Evolutionary conservation across 805 yeast species (phyloP).

Genomic region (Kockiozyma suomiensis): DNA sequence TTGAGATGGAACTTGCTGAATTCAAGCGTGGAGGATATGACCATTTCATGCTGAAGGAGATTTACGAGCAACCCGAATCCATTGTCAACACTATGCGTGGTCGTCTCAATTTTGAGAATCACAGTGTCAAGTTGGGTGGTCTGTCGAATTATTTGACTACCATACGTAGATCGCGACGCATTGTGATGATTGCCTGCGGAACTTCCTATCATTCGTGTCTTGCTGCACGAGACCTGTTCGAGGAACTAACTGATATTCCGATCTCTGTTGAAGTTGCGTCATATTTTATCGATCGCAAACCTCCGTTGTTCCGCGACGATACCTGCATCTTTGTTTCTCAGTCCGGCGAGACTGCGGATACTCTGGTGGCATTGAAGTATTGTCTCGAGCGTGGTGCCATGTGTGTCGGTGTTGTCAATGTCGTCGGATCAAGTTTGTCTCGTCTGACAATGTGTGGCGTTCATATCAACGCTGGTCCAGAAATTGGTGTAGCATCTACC

Average conservation of each 20-base stretch:
- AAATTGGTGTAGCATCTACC: slow-evolving; percentile 98
- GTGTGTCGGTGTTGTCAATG: slow-evolving; percentile 95
- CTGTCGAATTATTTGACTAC: slow-evolving; percentile 82
- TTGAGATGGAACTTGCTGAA: slow-evolving; percentile 95
- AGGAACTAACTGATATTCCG: slow-evolving; percentile 93
- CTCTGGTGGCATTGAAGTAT: slow-evolving; percentile 90
- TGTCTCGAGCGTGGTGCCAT: slow-evolving; percentile 97
- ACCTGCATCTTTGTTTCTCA: slow-evolving; percentile 97
- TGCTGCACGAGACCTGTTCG: slow-evolving; percentile 94
- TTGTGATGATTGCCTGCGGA: slow-evolving; percentile 99
- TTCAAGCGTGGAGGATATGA: slow-evolving; percentile 96
- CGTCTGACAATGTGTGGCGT: slow-evolving; percentile 99
- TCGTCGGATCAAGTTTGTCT: slow-evolving; percentile 95
- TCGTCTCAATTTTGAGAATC: slow-evolving; percentile 87
- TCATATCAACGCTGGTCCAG: slow-evolving; percentile 99
- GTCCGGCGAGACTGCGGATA: slow-evolving; percentile 98
- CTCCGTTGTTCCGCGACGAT: slow-evolving; percentile 97
- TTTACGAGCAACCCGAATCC: slow-evolving; percentile 97
- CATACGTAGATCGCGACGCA: slow-evolving; percentile 90
- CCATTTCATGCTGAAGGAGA: slow-evolving; percentile 99
- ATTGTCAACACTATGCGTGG: slow-evolving; percentile 99
- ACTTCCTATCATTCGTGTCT: slow-evolving; percentile 98
- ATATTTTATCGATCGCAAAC: slow-evolving; percentile 88
- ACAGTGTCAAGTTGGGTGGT: slow-evolving; percentile 83
- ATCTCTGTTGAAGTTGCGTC: slow-evolving; percentile 91